Conservation (phyloP, 768 basidiomycete species). For the Trametes sanguinea region DNA sequence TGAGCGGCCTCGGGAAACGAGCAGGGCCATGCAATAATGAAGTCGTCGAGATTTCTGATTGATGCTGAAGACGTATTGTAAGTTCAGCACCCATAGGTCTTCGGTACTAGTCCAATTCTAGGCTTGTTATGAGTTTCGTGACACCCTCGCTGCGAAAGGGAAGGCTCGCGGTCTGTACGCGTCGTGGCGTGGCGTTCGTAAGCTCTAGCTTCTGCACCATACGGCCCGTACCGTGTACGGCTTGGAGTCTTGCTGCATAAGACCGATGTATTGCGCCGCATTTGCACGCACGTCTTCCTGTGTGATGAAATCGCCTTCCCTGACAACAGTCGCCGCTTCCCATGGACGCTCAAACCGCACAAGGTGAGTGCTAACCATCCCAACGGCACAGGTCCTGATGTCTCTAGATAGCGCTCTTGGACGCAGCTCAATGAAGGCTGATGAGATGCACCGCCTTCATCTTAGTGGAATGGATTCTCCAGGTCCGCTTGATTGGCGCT, state of each 20-base stretch:
- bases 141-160: no score
- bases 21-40: conserved; percentile 4
- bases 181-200: background rate
- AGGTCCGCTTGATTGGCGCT: conserved; percentile 14
- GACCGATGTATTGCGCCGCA: background rate
- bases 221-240: background rate
- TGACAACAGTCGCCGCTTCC: conserved; percentile 21
- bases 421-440: background rate
- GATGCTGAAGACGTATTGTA: background rate
- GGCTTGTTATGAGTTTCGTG: no score
- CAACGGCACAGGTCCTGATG: background rate
- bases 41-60: conserved; percentile 22
- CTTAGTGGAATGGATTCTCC: background rate
- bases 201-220: background rate
- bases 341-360: conserved; percentile 14
- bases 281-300: conserved; percentile 10
- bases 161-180: no score
- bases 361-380: conserved; percentile 10
- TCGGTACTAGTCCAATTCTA: no score
- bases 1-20: background rate
- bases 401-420: conserved; percentile 2
- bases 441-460: background rate
- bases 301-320: conserved; percentile 20
- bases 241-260: background rate
- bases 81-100: background rate